Conservation (phyloP, 352 stramenopile species). For the Pythium rhizo-oryzae region DNA sequence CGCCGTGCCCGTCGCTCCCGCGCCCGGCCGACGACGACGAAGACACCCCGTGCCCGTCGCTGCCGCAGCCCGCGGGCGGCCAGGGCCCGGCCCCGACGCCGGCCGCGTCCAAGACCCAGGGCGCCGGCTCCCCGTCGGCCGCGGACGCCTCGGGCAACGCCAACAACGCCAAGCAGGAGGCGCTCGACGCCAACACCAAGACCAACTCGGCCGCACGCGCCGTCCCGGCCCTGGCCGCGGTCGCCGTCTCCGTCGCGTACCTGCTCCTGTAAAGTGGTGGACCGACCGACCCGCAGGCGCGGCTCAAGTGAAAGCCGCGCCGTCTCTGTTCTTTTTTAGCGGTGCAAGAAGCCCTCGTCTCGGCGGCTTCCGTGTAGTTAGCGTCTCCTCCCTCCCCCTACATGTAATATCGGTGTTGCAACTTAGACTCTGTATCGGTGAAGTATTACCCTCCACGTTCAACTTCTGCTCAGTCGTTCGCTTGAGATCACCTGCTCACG, state of each 20-base stretch:
- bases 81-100: too few species aligned
- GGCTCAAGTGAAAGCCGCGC: constrained; percentile 10
- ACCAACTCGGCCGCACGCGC: constrained; percentile 31
- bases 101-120: too few species aligned
- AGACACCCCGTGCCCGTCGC: background rate
- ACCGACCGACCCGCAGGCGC: background rate
- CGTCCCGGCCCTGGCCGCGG: constrained; percentile 34
- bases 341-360: background rate
- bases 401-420: constrained; percentile 8
- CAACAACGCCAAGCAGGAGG: constrained; percentile 30
- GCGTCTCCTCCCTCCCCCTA: background rate
- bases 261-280: constrained; percentile 53
- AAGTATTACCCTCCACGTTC: background rate
- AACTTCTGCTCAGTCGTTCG: background rate
- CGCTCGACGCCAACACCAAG: constrained; percentile 43
- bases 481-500: background rate
- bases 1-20: constrained; percentile 4
- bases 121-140: background rate
- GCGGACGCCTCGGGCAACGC: constrained; percentile 7
- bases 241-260: constrained; percentile 41
- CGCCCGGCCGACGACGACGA: constrained; percentile 24
- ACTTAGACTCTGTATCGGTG: constrained; percentile 1
- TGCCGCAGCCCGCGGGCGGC: background rate
- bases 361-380: background rate
- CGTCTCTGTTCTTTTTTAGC: background rate